Conservation (phyloP, 805 yeast genomes). For the Sungouiella blattae region DNA sequence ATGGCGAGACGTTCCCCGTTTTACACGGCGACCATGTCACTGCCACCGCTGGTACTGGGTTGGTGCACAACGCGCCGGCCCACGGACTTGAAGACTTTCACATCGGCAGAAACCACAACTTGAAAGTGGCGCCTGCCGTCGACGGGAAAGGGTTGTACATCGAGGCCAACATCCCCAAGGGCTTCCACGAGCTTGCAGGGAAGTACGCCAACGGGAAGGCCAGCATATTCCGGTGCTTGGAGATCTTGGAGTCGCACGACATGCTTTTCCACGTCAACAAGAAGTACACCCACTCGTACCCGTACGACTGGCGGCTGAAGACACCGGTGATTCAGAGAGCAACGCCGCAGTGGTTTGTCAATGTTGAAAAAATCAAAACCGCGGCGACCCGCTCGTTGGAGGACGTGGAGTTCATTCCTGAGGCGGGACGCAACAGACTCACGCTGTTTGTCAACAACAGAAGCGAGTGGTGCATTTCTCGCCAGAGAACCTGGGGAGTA, state of each 20-base stretch:
- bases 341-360: constrained; percentile 96
- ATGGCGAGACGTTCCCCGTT: constrained; percentile 47
- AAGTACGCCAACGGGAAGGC: constrained; percentile 11
- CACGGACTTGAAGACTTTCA: constrained; percentile 94
- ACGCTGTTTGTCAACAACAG: constrained; percentile 69
- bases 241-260: constrained; percentile 35
- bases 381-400: constrained; percentile 58
- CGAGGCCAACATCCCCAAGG: constrained; percentile 47
- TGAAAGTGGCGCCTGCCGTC: constrained; percentile 72
- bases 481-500: constrained; percentile 98
- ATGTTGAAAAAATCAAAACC: constrained; percentile 69
- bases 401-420: constrained; percentile 70
- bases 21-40: constrained; percentile 82
- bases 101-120: constrained; percentile 54
- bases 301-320: constrained; percentile 96
- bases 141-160: constrained; percentile 67
- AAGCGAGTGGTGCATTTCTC: constrained; percentile 95
- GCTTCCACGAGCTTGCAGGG: constrained; percentile 27
- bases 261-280: constrained; percentile 50
- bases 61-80: constrained; percentile 97
- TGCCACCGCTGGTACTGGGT: constrained; percentile 81
- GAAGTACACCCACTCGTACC: constrained; percentile 76
- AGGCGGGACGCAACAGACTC: constrained; percentile 66
- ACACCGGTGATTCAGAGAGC: constrained; percentile 92
- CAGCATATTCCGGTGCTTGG: constrained; percentile 30